Evolutionary conservation across 2,329 filamentous ascomycete species (phyloP).

Genomic region (Trematosphaeria pertusa): DNA sequence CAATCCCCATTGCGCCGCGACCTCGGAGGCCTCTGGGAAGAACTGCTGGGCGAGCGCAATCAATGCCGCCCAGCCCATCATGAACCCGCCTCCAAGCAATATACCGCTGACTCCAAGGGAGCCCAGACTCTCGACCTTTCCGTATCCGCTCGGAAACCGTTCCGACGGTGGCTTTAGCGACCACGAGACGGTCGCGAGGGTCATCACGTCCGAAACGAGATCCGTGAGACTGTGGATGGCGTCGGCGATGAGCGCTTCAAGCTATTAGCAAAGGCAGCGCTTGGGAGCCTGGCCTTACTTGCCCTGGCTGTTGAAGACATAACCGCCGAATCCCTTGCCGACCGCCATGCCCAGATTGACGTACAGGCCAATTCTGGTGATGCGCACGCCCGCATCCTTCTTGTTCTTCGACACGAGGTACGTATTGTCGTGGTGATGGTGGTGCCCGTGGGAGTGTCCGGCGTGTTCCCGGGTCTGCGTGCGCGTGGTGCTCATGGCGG

Average conservation of each 20-base stretch:
- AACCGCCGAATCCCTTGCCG: conserved; percentile 90
- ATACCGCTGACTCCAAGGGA: conserved; percentile 92
- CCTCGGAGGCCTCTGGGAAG: conserved; percentile 54
- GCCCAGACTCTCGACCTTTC: conserved; percentile 96
- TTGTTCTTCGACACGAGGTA: conserved; percentile 84
- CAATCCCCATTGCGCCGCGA: conserved; percentile 52
- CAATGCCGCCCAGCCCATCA: conserved; percentile 78
- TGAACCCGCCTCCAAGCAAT: conserved; percentile 84
- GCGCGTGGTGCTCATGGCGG: conserved; percentile 35
- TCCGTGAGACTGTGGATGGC: conserved; percentile 96
- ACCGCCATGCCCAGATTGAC: conserved; percentile 95
- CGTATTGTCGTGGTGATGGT: conserved; percentile 85
- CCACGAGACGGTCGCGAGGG: conserved; percentile 92
- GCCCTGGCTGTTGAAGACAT: conserved; percentile 88
- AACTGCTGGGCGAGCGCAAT: conserved; percentile 63
- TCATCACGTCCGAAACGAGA: conserved; percentile 92
- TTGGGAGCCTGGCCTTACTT: conserved; percentile 12
- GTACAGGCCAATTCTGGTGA: conserved; percentile 86
- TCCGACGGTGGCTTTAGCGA: conserved; percentile 84
- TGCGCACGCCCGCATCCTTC: conserved; percentile 90
- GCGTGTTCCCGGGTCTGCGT: conserved; percentile 43
- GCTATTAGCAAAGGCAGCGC: conserved; percentile 23
- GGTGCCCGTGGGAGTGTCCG: conserved; percentile 59
- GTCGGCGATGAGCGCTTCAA: conserved; percentile 79
- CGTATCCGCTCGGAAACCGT: conserved; percentile 88